phyloP scores from a whole-genome alignment of 2,329 filamentous ascomycete genomes.

The Lizonia empirigonia region DNA sequence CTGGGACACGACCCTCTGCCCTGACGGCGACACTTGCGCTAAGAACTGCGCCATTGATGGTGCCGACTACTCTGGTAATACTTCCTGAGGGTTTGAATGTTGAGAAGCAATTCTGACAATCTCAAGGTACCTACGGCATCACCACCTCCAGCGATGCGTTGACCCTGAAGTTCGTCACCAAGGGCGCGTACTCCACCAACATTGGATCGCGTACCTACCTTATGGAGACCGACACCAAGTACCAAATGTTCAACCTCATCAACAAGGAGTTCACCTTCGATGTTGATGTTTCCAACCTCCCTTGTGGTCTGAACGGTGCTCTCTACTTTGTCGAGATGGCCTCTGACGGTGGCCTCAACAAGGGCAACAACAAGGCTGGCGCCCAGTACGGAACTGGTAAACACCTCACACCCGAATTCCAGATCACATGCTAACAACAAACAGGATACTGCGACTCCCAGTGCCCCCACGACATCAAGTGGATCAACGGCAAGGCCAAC shows the following conservation, averaged over 20 bases:
- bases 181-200: conserved; percentile 52
- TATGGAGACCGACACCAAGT: conserved; percentile 49
- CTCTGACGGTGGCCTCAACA: conserved; percentile 51
- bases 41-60: conserved; percentile 52
- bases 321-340: conserved; percentile 64
- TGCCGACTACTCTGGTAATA: conserved; percentile 49
- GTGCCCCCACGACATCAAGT: conserved; percentile 59
- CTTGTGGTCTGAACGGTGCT: conserved; percentile 71
- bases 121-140: conserved; percentile 53
- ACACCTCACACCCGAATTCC: background rate
- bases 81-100: too few relatives aligned
- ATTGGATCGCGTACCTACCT: conserved; percentile 52
- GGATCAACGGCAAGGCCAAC: conserved; percentile 60
- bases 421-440: conserved; percentile 13
- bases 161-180: conserved; percentile 63
- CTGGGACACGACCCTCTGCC: conserved; percentile 51
- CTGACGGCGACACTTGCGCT: conserved; percentile 47
- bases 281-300: conserved; percentile 62
- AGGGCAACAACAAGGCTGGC: conserved; percentile 58
- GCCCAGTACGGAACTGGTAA: conserved; percentile 66
- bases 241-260: conserved; percentile 51
- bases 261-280: conserved; percentile 52
- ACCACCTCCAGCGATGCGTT: conserved; percentile 59
- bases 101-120: background rate
- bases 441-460: conserved; percentile 48